phyloP scores from a whole-genome alignment of 805 yeast genomes.

The Starmerella lactis-condensi region DNA sequence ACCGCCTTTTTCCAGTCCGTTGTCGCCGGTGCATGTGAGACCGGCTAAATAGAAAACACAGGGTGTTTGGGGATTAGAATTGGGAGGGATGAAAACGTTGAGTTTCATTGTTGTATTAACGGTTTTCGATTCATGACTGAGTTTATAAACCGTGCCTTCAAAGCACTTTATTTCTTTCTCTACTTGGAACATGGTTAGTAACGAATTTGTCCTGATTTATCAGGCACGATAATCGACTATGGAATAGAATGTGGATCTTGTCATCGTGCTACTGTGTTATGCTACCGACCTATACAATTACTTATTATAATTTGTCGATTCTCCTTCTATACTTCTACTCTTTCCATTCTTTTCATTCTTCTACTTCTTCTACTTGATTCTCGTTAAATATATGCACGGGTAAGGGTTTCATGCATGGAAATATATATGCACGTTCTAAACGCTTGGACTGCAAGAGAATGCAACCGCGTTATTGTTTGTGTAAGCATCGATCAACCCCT shows the following conservation, averaged over 20 bases:
- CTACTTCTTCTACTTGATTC: too few species aligned
- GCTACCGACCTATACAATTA: too few species aligned
- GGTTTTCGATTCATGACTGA: slow-evolving; percentile 48
- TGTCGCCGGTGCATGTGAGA: slow-evolving; percentile 80
- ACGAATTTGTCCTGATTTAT: too few species aligned
- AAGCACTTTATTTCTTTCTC: slow-evolving; percentile 22
- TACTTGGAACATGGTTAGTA: neutral
- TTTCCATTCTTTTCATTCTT: too few species aligned
- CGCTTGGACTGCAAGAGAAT: slow-evolving; percentile 2
- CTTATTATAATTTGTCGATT: too few species aligned
- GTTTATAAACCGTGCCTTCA: slow-evolving; percentile 60
- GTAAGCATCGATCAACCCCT: slow-evolving; percentile 11
- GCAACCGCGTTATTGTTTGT: slow-evolving; percentile 2
- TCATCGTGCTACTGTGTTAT: too few species aligned
- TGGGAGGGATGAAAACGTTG: slow-evolving; percentile 64
- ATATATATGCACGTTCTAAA: neutral
- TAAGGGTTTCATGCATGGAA: too few species aligned
- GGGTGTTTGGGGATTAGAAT: slow-evolving; percentile 39
- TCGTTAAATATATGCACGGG: too few species aligned
- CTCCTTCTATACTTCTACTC: too few species aligned
- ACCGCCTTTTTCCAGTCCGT: slow-evolving; percentile 75
- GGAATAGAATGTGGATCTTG: too few species aligned
- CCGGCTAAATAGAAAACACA: slow-evolving; percentile 71
- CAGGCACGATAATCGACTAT: too few species aligned
- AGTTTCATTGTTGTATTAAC: slow-evolving; percentile 64